A percentile compares a stretch with the other conserved stretches of the same genome.
Conservation (phyloP, 306 rosid species). For the Psophocarpus tetragonolobus region DNA sequence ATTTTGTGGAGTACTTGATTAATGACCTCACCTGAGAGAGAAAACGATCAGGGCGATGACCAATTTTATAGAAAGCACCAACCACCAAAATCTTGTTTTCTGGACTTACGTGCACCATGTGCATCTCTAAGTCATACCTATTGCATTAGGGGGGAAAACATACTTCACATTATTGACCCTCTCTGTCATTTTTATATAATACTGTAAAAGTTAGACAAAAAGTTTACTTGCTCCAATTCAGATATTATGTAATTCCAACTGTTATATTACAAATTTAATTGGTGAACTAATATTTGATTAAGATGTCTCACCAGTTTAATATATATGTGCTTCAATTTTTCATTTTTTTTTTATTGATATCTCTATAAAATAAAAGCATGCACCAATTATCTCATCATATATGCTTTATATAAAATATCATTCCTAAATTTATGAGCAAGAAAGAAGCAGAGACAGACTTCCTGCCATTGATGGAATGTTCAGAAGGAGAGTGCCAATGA, state of each 20-base stretch:
- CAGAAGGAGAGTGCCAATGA: conserved; percentile 36
- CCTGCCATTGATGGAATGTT: conserved; percentile 35
- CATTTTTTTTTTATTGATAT: neutral
- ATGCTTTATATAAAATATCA: neutral
- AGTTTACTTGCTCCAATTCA: neutral
- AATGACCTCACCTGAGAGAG: conserved; percentile 23
- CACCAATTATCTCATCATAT: neutral
- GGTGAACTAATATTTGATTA: neutral
- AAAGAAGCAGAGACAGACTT: conserved; percentile 6
- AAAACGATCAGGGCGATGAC: conserved; percentile 12
- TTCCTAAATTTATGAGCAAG: neutral
- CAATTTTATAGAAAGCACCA: conserved; percentile 24
- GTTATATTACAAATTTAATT: neutral
- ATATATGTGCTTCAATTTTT: neutral
- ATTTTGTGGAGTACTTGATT: neutral
- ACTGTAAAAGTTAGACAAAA: neutral
- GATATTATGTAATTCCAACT: too few relatives aligned
- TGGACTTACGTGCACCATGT: conserved; percentile 25
- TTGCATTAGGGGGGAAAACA: neutral
- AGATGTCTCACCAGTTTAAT: neutral
- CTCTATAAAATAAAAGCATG: neutral
- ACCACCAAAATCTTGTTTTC: conserved; percentile 11
- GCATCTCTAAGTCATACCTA: conserved; percentile 34
- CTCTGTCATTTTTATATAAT: neutral
- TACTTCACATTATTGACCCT: neutral